Conservation (phyloP, 371 early-diverging fungal genomes). For the Mycotypha africana region DNA sequence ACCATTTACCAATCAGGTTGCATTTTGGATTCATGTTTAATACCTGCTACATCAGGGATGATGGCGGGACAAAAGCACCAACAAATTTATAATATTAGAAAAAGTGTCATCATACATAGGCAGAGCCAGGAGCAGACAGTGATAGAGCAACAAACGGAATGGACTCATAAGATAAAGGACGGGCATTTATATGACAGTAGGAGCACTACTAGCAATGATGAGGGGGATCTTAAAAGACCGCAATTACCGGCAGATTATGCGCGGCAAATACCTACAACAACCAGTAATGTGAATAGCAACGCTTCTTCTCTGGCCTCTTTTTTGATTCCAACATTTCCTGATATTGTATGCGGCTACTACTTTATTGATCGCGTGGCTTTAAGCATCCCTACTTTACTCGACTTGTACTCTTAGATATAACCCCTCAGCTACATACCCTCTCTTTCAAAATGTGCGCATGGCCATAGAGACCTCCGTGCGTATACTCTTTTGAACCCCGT, state of each 20-base stretch:
- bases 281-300: not conserved
- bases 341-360: constrained; percentile 23
- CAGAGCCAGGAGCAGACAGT: not conserved
- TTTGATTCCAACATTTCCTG: constrained; percentile 10
- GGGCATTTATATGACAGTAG: too few species aligned
- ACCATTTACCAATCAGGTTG: constrained; percentile 16
- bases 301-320: not conserved
- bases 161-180: too few species aligned
- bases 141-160: not conserved
- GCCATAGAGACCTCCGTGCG: too few species aligned
- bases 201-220: too few species aligned
- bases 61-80: too few species aligned
- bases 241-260: not conserved
- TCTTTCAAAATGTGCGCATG: too few species aligned
- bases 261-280: not conserved
- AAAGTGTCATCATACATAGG: not conserved
- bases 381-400: constrained; percentile 22
- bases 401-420: too few species aligned
- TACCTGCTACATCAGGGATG: constrained; percentile 2
- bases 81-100: too few species aligned
- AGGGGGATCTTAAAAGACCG: not conserved
- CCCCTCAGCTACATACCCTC: too few species aligned
- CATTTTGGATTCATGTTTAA: constrained; percentile 17
- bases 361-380: constrained; percentile 20
- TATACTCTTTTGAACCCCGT: too few species aligned